phyloP scores from a whole-genome alignment of 2,329 filamentous ascomycete genomes.

The Fonsecaea pedrosoi region DNA sequence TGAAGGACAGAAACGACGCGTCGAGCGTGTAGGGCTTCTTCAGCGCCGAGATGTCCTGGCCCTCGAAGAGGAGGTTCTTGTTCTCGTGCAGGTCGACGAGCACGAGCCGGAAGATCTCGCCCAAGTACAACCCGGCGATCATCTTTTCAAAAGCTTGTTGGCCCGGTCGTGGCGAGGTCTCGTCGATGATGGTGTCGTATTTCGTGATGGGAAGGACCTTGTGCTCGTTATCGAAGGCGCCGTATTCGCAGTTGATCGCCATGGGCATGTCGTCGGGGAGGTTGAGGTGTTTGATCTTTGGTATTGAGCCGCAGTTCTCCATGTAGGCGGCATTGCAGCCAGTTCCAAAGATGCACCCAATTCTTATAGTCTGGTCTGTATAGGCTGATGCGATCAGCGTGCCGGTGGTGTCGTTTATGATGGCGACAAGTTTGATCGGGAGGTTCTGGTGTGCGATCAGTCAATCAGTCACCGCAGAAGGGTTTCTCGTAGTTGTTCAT shows the following conservation, averaged over 20 bases:
- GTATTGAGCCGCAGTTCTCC: constrained; percentile 88
- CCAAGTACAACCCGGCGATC: constrained; percentile 92
- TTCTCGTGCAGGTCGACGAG: constrained; percentile 85
- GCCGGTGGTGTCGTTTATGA: constrained; percentile 98
- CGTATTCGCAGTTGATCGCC: constrained; percentile 98
- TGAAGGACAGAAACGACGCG: constrained; percentile 87
- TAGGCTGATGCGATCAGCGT: constrained; percentile 96
- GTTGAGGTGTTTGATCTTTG: constrained; percentile 91
- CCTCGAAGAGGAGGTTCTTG: constrained; percentile 78
- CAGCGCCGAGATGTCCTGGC: constrained; percentile 79
- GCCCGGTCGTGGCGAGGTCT: constrained; percentile 87
- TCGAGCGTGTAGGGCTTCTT: constrained; percentile 89
- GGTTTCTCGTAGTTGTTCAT: constrained; percentile 34
- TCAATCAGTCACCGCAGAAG: not conserved
- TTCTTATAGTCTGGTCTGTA: constrained; percentile 90
- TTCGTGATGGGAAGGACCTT: constrained; percentile 82
- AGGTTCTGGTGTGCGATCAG: constrained; percentile 34
- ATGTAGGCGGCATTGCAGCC: constrained; percentile 99
- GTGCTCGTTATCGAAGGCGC: constrained; percentile 94
- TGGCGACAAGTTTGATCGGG: constrained; percentile 80
- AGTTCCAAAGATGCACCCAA: constrained; percentile 97
- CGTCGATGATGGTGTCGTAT: constrained; percentile 87
- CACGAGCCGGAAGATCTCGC: constrained; percentile 90
- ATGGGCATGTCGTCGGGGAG: constrained; percentile 83
- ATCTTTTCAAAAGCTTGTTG: constrained; percentile 98